phyloP scores from a whole-genome alignment of 106 monocot genomes.

The Phalaenopsis aphrodite region DNA sequence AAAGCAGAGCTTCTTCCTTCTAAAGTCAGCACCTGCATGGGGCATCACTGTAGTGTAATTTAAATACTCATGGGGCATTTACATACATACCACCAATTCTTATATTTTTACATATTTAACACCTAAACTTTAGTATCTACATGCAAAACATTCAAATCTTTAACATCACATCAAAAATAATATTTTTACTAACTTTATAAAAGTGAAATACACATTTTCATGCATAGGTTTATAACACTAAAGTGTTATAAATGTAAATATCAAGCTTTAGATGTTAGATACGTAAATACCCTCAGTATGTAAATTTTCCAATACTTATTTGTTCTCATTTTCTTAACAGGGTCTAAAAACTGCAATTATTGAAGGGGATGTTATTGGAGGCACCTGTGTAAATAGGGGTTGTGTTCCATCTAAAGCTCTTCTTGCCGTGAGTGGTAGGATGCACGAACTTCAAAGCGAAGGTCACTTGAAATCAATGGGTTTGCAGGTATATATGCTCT shows the following conservation, averaged over 20 bases:
- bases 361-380: constrained; percentile 92
- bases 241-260: too few species aligned
- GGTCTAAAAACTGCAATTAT: constrained; percentile 93
- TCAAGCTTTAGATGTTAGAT: too few species aligned
- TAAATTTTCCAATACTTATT: background rate
- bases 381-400: constrained; percentile 97
- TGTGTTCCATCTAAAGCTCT: constrained; percentile 99
- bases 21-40: background rate
- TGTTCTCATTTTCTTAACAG: constrained; percentile 15
- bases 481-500: constrained; percentile 47
- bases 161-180: too few species aligned
- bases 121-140: too few species aligned
- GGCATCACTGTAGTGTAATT: background rate
- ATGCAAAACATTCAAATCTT: too few species aligned
- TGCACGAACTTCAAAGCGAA: constrained; percentile 88
- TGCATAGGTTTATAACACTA: too few species aligned
- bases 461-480: constrained; percentile 87
- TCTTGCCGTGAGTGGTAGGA: constrained; percentile 95
- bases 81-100: too few species aligned
- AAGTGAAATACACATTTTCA: too few species aligned
- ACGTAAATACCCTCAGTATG: too few species aligned
- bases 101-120: too few species aligned
- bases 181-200: too few species aligned
- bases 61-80: background rate
- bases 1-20: background rate